Percentiles rank a stretch among this genome's conserved stretches.
Evolutionary conservation across 345 rosid genomes (phyloP).

Genomic region (Populus euphratica): DNA sequence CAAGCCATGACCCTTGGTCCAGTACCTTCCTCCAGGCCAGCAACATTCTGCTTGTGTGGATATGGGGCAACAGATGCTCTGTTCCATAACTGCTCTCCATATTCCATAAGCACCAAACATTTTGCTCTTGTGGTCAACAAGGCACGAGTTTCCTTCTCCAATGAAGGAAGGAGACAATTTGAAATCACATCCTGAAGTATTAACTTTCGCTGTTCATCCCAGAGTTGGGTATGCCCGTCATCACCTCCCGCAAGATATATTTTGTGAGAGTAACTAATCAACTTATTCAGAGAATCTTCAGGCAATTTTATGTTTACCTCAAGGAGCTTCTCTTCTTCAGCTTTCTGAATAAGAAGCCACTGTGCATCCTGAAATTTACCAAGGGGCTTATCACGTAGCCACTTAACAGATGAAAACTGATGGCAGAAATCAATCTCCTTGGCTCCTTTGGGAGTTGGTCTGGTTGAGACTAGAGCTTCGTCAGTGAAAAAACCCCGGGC

Average conservation of each 20-base stretch:
- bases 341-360: constrained; percentile 17
- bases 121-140: constrained; percentile 4
- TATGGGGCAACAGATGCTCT: constrained; percentile 7
- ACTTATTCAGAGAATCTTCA: not conserved
- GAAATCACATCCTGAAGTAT: constrained; percentile 6
- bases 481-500: constrained; percentile 3
- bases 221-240: not conserved
- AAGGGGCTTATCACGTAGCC: constrained; percentile 13
- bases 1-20: constrained; percentile 15
- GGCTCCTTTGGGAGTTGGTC: constrained; percentile 9
- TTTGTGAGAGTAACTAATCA: not conserved
- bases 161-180: constrained; percentile 3
- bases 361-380: constrained; percentile 5
- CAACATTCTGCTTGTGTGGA: not conserved
- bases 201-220: constrained; percentile 14
- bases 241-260: not conserved
- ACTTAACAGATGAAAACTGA: constrained; percentile 2
- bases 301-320: constrained; percentile 8
- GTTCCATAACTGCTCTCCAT: constrained; percentile 10
- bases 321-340: constrained; percentile 13
- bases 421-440: constrained; percentile 2
- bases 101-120: constrained; percentile 8
- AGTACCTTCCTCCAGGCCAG: not conserved
- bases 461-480: constrained; percentile 7
- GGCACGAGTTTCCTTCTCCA: constrained; percentile 10